phyloP scores from a whole-genome alignment of 2,329 filamentous ascomycete genomes.

The Phialophora chinensis region DNA sequence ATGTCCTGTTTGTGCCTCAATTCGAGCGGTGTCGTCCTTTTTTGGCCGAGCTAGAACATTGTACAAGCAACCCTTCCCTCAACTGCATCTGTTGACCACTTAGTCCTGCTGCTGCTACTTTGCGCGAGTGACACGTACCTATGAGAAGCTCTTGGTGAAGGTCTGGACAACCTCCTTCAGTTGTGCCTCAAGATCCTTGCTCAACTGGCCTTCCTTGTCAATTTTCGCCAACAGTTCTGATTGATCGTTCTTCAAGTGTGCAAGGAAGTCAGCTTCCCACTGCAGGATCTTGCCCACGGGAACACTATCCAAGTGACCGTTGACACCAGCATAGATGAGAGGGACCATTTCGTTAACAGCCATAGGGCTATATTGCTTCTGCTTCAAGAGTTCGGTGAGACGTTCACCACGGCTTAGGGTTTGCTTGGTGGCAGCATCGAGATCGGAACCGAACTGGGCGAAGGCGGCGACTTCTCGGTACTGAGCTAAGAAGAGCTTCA shows the following conservation, averaged over 20 bases:
- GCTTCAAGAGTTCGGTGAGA: constrained; percentile 97
- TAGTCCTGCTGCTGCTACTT: neutral
- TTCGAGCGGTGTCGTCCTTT: constrained; percentile 25
- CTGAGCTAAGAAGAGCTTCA: constrained; percentile 99
- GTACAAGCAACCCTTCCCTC: constrained; percentile 31
- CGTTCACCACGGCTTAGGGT: constrained; percentile 98
- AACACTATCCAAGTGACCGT: constrained; percentile 87
- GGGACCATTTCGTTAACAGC: constrained; percentile 99
- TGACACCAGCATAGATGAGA: constrained; percentile 98
- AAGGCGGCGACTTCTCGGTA: constrained; percentile 99
- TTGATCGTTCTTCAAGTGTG: constrained; percentile 91
- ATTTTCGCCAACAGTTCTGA: constrained; percentile 80
- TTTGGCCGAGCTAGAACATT: constrained; percentile 36
- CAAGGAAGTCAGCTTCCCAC: constrained; percentile 95
- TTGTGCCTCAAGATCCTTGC: constrained; percentile 78
- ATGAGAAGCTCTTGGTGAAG: constrained; percentile 95
- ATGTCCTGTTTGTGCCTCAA: constrained; percentile 25
- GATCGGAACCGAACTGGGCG: constrained; percentile 99
- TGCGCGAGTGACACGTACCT: constrained; percentile 36
- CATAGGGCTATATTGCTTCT: constrained; percentile 99
- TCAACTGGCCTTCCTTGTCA: constrained; percentile 92
- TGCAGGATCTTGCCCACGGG: constrained; percentile 88
- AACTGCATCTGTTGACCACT: constrained; percentile 17
- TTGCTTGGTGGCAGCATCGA: constrained; percentile 99
- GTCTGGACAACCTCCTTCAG: constrained; percentile 71